A percentile compares a stretch with the other conserved stretches of the same genome.
Conservation (phyloP, 257 asterid species). For the Cynanchum wilfordii region DNA sequence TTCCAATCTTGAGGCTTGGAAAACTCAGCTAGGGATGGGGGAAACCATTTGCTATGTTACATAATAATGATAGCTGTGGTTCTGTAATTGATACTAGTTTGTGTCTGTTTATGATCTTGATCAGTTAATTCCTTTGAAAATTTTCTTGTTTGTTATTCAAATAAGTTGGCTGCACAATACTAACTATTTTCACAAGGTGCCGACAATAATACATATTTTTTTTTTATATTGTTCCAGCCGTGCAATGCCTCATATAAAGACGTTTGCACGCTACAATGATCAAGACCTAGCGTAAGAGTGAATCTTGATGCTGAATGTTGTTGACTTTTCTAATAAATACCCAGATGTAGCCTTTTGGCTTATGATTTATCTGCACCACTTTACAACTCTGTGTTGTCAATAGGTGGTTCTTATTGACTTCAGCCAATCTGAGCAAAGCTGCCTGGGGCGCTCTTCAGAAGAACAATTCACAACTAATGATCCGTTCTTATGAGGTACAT, state of each 20-base stretch:
- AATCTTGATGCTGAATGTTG: conserved; percentile 3
- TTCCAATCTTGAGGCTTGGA: neutral
- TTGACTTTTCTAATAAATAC: conserved; percentile 8
- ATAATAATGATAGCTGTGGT: neutral
- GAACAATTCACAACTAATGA: conserved; percentile 92
- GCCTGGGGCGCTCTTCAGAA: conserved; percentile 99
- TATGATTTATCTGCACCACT: conserved; percentile 1
- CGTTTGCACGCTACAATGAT: conserved; percentile 78
- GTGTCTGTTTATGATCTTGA: neutral
- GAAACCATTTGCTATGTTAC: neutral
- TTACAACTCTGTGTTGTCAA: conserved; percentile 4
- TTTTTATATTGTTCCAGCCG: conserved; percentile 48
- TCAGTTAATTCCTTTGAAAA: neutral
- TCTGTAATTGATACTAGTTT: neutral
- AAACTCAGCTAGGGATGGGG: neutral
- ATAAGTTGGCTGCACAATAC: neutral
- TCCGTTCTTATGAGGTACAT: conserved; percentile 87
- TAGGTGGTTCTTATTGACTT: conserved; percentile 93
- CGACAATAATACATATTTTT: conserved; percentile 17
- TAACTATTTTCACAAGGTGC: conserved; percentile 8
- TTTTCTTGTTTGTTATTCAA: neutral
- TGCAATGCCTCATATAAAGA: conserved; percentile 99
- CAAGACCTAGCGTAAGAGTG: conserved; percentile 86
- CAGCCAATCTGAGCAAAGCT: conserved; percentile 97
- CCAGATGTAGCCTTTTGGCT: conserved; percentile 6